Evolutionary conservation across 1,139 yeast species (phyloP), one percentile per base, ranked within the genome.

Genomic region (Scheffersomyces illinoinensis): DNA sequence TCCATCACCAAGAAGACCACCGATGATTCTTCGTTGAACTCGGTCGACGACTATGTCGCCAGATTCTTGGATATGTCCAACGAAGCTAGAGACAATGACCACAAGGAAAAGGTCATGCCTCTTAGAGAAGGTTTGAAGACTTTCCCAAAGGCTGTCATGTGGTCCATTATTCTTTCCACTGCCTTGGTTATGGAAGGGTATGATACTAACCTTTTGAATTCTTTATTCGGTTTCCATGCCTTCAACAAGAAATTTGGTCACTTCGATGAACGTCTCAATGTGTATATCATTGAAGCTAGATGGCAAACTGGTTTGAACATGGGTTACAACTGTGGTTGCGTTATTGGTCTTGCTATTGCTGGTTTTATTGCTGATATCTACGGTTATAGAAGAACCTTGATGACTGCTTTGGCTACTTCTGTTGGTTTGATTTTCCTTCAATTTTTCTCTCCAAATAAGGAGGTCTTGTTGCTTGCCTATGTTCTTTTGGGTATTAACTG

Each of bases 141-240:
- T 6, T 78, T 74, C 66, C 82, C 82, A 5, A 60, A 59, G 39
- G 83, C 85, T 19, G 76, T 76, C 51, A 61, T 77, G 61, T 83
- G 85, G 85, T 77, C 84, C 5, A 61, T 79, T 54, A 66, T 81
- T 53, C 71, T 82, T 61, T 74, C 82, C 3, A 65, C 76, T 14
- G 76, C 79, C 33, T 72, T 82, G 55, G 67, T 82, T 58, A 81
- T 81, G 85, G 83, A 77, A 59, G 86, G 86, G 46, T 83, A 79
- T 64, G 86, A 83, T 63, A 70, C 74, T 47, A 71, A 69, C 56
- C 70, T 82, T 59, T 68, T 81, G 59, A 63, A 69, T 43, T 71
- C 77, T 3, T 76, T 83, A 66, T 82, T 73, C 65, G 82, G 82
- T 2, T 71, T 77, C 64, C 78, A 78, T 1, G 72, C 78, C 6